Conservation (phyloP, 2,329 filamentous ascomycete genomes). For the Xylariales sp. region DNA sequence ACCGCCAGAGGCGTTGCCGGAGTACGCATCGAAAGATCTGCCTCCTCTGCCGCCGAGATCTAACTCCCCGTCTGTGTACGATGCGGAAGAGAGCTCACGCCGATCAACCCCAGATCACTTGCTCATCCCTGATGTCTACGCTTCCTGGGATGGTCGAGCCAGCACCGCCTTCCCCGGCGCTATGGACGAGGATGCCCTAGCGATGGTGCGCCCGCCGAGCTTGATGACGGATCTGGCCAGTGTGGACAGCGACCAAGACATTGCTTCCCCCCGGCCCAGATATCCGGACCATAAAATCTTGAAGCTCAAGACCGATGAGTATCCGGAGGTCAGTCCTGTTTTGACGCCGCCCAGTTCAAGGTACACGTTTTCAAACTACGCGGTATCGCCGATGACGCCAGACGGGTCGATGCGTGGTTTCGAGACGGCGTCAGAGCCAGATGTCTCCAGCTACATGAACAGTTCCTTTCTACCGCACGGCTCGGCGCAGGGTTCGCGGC, state of each 20-base stretch:
- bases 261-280: conserved; percentile 1
- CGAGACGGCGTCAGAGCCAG: background rate
- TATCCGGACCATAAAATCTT: conserved; percentile 4
- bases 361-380: background rate
- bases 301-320: background rate
- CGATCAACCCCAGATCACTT: conserved; percentile 2
- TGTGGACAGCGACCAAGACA: background rate
- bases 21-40: background rate
- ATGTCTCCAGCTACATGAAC: background rate
- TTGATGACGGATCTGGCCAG: conserved; percentile 1
- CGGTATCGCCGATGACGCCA: conserved; percentile 3
- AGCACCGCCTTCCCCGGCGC: background rate
- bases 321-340: conserved; percentile 3
- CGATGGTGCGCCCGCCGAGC: conserved; percentile 2
- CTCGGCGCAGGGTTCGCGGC: background rate
- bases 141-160: background rate
- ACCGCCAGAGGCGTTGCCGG: conserved; percentile 1
- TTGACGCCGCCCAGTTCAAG: conserved; percentile 1
- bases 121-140: background rate
- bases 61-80: conserved; percentile 2
- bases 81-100: conserved; percentile 1
- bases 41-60: conserved; percentile 3
- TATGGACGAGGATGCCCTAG: conserved; percentile 4
- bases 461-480: background rate
- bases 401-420: background rate